phyloP scores from a whole-genome alignment of 345 rosid species.

The Pistacia integerrima region DNA sequence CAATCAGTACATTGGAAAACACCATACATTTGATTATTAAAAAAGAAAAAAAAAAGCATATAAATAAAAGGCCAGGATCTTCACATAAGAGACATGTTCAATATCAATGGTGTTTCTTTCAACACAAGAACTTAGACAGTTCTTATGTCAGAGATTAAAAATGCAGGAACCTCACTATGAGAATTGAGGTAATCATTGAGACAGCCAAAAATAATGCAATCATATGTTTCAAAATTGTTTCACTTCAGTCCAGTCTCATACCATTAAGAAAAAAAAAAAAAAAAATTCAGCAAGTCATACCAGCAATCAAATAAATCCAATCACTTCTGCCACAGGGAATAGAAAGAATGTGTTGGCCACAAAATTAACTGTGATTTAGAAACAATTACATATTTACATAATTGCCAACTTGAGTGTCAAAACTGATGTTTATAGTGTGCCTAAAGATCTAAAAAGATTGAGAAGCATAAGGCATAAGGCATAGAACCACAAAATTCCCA shows the following conservation, averaged over 20 bases:
- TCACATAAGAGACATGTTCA: too few species aligned
- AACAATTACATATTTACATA: not conserved
- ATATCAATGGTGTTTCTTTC: too few species aligned
- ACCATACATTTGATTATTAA: not conserved
- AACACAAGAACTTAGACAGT: not conserved
- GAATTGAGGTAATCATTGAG: not conserved
- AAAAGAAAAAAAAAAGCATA: not conserved
- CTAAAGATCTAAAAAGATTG: constrained; percentile 12
- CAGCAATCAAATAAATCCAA: not conserved
- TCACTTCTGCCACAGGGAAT: not conserved
- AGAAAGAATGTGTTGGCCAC: not conserved
- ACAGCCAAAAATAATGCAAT: not conserved
- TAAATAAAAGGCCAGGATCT: not conserved
- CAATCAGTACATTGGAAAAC: not conserved
- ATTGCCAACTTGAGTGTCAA: not conserved
- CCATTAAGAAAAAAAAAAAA: too few species aligned
- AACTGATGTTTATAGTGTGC: not conserved
- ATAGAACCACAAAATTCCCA: constrained; percentile 76
- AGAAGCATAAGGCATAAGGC: constrained; percentile 22
- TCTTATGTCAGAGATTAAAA: not conserved
- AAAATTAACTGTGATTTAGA: not conserved
- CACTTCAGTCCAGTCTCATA: not conserved
- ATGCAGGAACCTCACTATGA: not conserved
- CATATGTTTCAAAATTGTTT: not conserved
- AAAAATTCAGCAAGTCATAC: not conserved